Base-by-base conservation (phyloP, 2,329 filamentous ascomycete species). In the Fusarium compactum region DNA sequence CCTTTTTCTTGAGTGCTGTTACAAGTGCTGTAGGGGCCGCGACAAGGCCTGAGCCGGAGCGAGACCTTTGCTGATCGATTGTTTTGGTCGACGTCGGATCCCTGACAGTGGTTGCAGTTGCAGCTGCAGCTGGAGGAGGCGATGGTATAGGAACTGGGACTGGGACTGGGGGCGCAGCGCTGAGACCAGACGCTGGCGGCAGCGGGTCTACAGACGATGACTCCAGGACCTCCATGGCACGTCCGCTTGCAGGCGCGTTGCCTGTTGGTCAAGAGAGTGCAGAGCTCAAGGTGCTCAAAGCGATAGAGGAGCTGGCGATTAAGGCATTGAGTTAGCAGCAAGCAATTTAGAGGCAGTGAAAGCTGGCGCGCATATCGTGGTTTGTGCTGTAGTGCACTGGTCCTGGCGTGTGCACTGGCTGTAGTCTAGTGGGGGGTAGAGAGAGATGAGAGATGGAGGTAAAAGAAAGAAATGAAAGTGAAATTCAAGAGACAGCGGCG, bases 201-300 rank as follows among this genome's bases (percentile, higher is more conserved):
- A 76, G 67, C 73, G 74, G 72, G 62, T 65, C 60, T 63, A 50
- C 67, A 50, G 69, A 62, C 53, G 66, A 74, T 70, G 66, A 60
- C 62, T 74, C 72, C 71, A 75, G 67, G 72, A 66, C 73, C 58
- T 75, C 75, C 75, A 77, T 76, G 64, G 70, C 73, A 71, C 66
- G 72, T 65, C 66, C 70, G 58, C 64, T 67, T 60, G 41, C 46
- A 61, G 69, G 69, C 69, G 65, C 45, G 68, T 48, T 72, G 65
- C 57, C 58, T 58, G 60, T 69, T 53, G 32, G 65, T 71, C 69
- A 72, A 65, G 70, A 74, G 69, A 74, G 59, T 55, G 58, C 47
- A 64, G 71, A 76, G 73, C 74, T 45, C 62, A 68, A 58, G 61
- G 64, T 71, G 74, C 74, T 76, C 74, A 76, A 63, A 74, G 65